A percentile compares a stretch with the other conserved stretches of the same genome.
phyloP scores from a whole-genome alignment of 768 basidiomycete genomes.

The Lactarius deliciosus region DNA sequence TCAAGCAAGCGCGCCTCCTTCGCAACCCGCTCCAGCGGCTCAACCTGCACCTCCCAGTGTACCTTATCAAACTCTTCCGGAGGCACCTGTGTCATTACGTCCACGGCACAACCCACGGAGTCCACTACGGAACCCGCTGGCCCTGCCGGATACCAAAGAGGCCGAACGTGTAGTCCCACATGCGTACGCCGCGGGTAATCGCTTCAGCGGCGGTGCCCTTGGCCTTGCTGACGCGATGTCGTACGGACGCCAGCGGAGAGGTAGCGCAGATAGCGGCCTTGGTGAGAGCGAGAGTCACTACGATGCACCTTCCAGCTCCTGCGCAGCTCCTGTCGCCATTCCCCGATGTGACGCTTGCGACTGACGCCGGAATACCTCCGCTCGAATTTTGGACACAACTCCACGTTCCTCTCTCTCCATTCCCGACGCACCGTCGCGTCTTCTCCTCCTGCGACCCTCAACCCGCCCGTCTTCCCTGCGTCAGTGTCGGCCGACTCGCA shows the following conservation, averaged over 20 bases:
- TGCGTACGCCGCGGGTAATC: slow-evolving; percentile 23
- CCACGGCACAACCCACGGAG: neutral
- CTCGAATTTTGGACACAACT: neutral
- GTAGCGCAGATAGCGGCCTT: slow-evolving; percentile 46
- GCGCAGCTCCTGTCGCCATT: slow-evolving; percentile 21
- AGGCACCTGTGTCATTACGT: neutral
- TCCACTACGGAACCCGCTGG: neutral
- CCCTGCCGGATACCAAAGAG: neutral
- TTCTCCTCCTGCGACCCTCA: slow-evolving; percentile 32
- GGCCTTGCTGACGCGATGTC: slow-evolving; percentile 66
- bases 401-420: slow-evolving; percentile 9
- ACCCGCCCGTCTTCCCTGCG: slow-evolving; percentile 34
- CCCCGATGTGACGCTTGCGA: slow-evolving; percentile 5
- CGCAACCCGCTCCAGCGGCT: neutral
- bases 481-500: slow-evolving; percentile 18
- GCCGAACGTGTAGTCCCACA: slow-evolving; percentile 3
- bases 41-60: neutral
- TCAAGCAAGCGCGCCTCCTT: neutral
- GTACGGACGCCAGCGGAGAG: slow-evolving; percentile 40
- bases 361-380: neutral
- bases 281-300: slow-evolving; percentile 46
- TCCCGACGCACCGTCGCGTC: slow-evolving; percentile 34
- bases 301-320: neutral
- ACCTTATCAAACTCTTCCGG: neutral
- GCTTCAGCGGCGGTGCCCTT: slow-evolving; percentile 34